phyloP scores from a whole-genome alignment of 306 rosid species.

The Rosa lucieae region DNA sequence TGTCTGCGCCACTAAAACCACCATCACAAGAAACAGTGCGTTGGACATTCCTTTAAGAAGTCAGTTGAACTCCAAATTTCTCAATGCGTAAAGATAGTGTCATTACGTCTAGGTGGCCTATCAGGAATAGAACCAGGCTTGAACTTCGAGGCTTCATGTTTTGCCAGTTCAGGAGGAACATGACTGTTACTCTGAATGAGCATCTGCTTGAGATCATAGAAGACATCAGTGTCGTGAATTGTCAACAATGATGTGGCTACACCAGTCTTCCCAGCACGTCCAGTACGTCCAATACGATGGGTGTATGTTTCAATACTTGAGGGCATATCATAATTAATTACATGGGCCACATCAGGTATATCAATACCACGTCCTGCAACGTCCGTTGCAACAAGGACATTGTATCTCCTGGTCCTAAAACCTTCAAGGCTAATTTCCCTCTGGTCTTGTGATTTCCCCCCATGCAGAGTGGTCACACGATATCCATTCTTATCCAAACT shows the following conservation, averaged over 20 bases:
- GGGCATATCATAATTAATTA: slow-evolving; percentile 87
- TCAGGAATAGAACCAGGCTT: slow-evolving; percentile 89
- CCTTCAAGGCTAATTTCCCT: slow-evolving; percentile 92
- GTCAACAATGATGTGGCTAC: slow-evolving; percentile 83
- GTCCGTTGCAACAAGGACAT: slow-evolving; percentile 90
- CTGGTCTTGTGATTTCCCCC: slow-evolving; percentile 92
- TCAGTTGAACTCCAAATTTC: slow-evolving; percentile 11
- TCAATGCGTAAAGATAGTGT: slow-evolving; percentile 77
- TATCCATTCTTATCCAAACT: slow-evolving; percentile 58
- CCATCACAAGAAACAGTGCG: background rate
- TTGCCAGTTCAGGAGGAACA: slow-evolving; percentile 89
- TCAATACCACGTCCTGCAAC: slow-evolving; percentile 98
- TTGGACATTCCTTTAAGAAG: background rate
- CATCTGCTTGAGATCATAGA: slow-evolving; percentile 93
- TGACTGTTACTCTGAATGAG: slow-evolving; percentile 77
- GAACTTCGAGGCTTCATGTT: slow-evolving; percentile 93
- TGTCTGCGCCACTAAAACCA: slow-evolving; percentile 1
- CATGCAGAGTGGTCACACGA: slow-evolving; percentile 83
- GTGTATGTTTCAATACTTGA: slow-evolving; percentile 88
- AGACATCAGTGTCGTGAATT: slow-evolving; percentile 72
- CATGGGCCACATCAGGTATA: slow-evolving; percentile 93
- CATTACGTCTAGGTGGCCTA: slow-evolving; percentile 82
- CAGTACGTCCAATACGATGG: slow-evolving; percentile 88
- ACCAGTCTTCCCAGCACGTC: slow-evolving; percentile 93
- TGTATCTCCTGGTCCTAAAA: slow-evolving; percentile 79